A percentile compares a stretch with the other conserved stretches of the same genome.
phyloP scores from a whole-genome alignment of 2,329 filamentous ascomycete species.

The Aureobasidium subglaciale region DNA sequence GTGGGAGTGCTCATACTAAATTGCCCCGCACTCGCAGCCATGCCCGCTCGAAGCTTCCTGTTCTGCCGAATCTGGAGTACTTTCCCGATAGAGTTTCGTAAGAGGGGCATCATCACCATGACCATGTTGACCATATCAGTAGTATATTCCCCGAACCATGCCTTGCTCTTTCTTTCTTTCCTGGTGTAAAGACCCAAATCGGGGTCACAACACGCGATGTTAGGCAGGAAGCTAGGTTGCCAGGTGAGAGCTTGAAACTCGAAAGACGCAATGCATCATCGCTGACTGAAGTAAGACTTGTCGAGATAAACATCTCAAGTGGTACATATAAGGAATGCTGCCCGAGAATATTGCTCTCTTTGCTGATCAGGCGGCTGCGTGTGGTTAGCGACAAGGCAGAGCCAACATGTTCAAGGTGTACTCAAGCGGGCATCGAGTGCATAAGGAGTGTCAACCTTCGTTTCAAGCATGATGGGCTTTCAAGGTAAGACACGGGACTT shows the following conservation, averaged over 20 bases:
- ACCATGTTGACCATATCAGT: background rate
- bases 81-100: background rate
- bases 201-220: background rate
- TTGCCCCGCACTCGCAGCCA: background rate
- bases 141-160: background rate
- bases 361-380: background rate
- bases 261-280: background rate
- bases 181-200: background rate
- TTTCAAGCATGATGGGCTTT: slow-evolving; percentile 27
- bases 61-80: background rate
- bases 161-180: background rate
- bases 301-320: slow-evolving; percentile 26
- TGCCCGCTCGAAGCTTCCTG: background rate
- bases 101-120: background rate
- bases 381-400: slow-evolving; percentile 24
- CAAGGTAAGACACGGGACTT: slow-evolving; percentile 20
- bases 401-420: slow-evolving; percentile 23
- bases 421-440: slow-evolving; percentile 27
- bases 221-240: background rate
- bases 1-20: too few species aligned
- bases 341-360: background rate
- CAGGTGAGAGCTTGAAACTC: background rate
- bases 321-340: slow-evolving; percentile 14
- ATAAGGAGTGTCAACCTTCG: slow-evolving; percentile 27
- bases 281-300: slow-evolving; percentile 19